Percentiles rank a stretch among this genome's conserved stretches.
phyloP scores from a whole-genome alignment of 169 alveolate species.

The Besnoitia besnoiti region DNA sequence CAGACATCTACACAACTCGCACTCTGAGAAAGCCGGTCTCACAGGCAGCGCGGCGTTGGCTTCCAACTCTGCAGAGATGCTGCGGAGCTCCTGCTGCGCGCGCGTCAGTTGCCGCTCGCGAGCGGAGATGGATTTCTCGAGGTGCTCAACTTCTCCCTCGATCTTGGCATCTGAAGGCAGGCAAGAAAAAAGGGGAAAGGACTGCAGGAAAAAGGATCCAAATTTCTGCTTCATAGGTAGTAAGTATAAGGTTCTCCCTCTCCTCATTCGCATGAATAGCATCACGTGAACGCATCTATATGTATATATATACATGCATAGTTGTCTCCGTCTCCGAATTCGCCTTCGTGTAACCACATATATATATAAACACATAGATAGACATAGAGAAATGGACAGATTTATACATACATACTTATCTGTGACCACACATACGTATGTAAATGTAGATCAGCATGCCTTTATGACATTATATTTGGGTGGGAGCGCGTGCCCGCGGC shows the following conservation, averaged over 20 bases:
- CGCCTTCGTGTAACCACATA: background rate
- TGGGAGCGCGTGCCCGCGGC: background rate
- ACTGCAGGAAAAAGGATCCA: no score
- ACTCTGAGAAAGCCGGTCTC: background rate
- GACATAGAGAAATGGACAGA: background rate
- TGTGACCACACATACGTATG: background rate
- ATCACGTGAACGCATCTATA: no score
- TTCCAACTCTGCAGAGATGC: background rate
- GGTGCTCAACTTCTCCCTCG: background rate
- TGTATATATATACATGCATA: no score
- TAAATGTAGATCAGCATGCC: background rate
- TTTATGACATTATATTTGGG: background rate
- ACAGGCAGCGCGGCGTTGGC: conserved; percentile 8
- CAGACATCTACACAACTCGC: background rate
- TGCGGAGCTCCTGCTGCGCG: background rate
- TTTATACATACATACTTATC: background rate
- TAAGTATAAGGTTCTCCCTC: no score
- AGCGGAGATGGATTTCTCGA: background rate
- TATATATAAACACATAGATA: background rate
- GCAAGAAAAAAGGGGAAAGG: no score
- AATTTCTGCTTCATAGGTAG: no score
- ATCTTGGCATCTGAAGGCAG: background rate
- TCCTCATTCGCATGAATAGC: no score
- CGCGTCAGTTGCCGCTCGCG: background rate
- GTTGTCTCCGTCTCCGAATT: no score